Percentiles rank a stretch among this genome's conserved stretches.
Evolutionary conservation across 2,329 filamentous ascomycete species (phyloP).

Genomic region (Neoscytalidium dimidiatum): DNA sequence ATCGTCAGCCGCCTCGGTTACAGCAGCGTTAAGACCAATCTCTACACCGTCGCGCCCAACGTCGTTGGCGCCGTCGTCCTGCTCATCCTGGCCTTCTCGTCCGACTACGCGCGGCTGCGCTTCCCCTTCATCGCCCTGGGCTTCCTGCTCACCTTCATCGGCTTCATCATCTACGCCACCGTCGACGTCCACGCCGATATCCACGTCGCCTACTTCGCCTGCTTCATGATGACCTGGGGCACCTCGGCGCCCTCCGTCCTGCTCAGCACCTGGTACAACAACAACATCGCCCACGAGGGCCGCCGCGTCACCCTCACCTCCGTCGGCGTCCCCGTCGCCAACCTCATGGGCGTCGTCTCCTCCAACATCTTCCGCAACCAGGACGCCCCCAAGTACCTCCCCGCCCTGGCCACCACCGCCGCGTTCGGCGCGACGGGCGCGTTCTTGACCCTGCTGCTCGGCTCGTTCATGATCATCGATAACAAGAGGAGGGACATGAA

Average conservation of each 20-base stretch:
- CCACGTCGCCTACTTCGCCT: slow-evolving; percentile 72
- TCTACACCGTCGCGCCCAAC: slow-evolving; percentile 82
- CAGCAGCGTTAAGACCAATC: slow-evolving; percentile 66
- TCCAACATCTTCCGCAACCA: slow-evolving; percentile 50
- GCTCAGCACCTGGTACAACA: slow-evolving; percentile 73
- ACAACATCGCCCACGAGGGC: slow-evolving; percentile 78
- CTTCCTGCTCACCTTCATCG: slow-evolving; percentile 72
- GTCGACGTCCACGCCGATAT: slow-evolving; percentile 61
- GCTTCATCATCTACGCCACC: slow-evolving; percentile 76
- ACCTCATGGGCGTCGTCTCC: slow-evolving; percentile 72
- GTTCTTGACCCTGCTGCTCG: slow-evolving; percentile 57
- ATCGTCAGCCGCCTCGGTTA: slow-evolving; percentile 58
- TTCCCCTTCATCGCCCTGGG: slow-evolving; percentile 75
- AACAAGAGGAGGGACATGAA: slow-evolving; percentile 61
- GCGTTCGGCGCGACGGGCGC: slow-evolving; percentile 64
- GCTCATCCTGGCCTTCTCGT: slow-evolving; percentile 70
- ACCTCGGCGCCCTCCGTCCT: slow-evolving; percentile 74
- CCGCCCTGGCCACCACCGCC: slow-evolving; percentile 65
- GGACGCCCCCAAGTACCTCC: slow-evolving; percentile 51
- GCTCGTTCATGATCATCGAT: slow-evolving; percentile 65
- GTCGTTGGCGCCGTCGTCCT: slow-evolving; percentile 72
- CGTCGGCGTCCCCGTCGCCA: slow-evolving; percentile 73
- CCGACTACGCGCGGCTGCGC: slow-evolving; percentile 65
- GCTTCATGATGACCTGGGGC: slow-evolving; percentile 83
- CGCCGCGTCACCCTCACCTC: slow-evolving; percentile 70